Base-by-base conservation (phyloP, 106 monocot genomes). In the Vanilla planifolia region DNA sequence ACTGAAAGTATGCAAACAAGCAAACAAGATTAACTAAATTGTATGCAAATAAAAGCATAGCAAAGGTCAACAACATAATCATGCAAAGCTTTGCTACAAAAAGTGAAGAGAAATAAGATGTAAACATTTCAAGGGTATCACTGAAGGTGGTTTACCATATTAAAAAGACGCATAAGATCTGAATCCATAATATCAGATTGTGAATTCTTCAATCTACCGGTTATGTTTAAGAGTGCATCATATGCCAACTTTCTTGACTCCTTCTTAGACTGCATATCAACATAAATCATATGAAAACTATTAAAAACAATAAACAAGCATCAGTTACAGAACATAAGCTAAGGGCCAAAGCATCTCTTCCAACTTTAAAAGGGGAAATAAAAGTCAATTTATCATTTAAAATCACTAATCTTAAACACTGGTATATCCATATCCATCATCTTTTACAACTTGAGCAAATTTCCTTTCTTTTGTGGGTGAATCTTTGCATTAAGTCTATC, bases 201-300 rank as follows among this genome's bases (percentile, higher is more conserved):
- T 16, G 73, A 62, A 25, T 70, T 64, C 61, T 88, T 91, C 63
- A 98, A 79, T 65, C 50, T 81, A 50, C 16, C 25, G 71, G 77
- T 84, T 51, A 69, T 73, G 16, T 55, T 67, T 29, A 90, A 43
- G 20, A 98, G 73, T 55, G 77, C 37, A 79, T 91, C 84, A 69
- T 90, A 91, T 57, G 91, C 87, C 40, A 86, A 41, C 57, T 82
- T 91, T 52, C 90, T 81, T 11, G 84, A 77, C 56, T 84, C 91
- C 51, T 89, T 77, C 59, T 88, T 84, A 7, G 91, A 77, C 96
- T 98, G 68, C 65, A 77, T 17, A 65, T 62, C 17, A 14, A 47
- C 23, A 61, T 32, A 19, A 73, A 63, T 8, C 20, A 28, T 21
- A 35, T 20, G 21, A 22, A 5, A 30, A 57, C 1, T 8, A 28